These are phyloP conservation scores for Coemansia sp. DNA, from an alignment of 192 early-diverging fungal species.

Conservation along the genomic window DNA sequence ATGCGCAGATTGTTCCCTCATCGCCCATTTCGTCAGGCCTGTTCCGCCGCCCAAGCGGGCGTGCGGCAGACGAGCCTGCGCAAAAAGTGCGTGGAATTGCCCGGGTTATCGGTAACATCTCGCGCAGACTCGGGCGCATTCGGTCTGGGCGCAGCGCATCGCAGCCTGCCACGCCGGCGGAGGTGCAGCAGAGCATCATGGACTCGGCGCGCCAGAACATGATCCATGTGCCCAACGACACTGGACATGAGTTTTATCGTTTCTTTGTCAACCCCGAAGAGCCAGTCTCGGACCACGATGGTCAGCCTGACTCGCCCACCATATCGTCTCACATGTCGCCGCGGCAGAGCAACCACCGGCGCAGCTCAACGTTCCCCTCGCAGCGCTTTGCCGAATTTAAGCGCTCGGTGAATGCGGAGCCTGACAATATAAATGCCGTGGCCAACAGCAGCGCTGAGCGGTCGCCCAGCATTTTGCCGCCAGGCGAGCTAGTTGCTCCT, in stretches of 20 bases:
- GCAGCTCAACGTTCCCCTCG: conserved; percentile 33
- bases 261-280: conserved; percentile 46
- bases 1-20: conserved; percentile 20
- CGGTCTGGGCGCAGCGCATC: conserved; percentile 45
- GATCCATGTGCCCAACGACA: conserved; percentile 20
- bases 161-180: conserved; percentile 49
- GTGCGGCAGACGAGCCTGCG: conserved; percentile 9
- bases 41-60: conserved; percentile 19
- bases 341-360: conserved; percentile 21
- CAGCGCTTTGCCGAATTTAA: conserved; percentile 12
- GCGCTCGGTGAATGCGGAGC: background rate
- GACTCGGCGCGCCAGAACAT: conserved; percentile 40
- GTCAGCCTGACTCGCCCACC: conserved; percentile 36
- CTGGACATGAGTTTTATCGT: conserved; percentile 36
- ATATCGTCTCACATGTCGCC: conserved; percentile 27
- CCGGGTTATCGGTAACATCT: conserved; percentile 45
- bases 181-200: conserved; percentile 40
- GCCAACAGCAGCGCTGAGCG: background rate
- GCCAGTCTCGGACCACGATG: conserved; percentile 45
- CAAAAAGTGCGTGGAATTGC: conserved; percentile 33
- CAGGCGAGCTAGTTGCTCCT: background rate
- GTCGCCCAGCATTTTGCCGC: background rate
- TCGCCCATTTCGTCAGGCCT: conserved; percentile 32
- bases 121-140: conserved; percentile 40
- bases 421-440: background rate